Evolutionary conservation across 257 asterid species (phyloP), one percentile per base, ranked within the genome.

Genomic region (Solanum etuberosum): DNA sequence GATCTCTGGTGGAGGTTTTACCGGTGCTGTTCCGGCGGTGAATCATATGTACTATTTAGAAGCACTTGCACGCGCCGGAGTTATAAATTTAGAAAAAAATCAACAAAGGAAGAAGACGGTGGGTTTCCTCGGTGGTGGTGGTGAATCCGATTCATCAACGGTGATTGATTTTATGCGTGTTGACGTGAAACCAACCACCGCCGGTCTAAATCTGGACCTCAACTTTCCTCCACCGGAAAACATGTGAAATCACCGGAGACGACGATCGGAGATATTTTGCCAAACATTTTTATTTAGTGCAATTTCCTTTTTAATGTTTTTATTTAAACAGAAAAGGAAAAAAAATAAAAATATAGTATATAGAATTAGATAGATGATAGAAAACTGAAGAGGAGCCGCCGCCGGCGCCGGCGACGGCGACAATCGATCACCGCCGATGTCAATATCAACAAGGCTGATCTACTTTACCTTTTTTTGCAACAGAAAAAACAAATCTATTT

Each of bases 191-290:
- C 68, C 54, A 12, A 54, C 77, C 7, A 12, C 23, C 37, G 29
- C 48, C 21, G 38, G 51, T 83, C 48, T 89, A 34, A 82, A 84
- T 73, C 87, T 89, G 14, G 88, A 89, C 27, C 91, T 89, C 35
- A 89, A 87, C 68, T 43, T 85, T 8, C 88, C 91, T 18, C 89
- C 91, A 3, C 91, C 87, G 73, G 87, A 85, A 42, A 71, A 34
- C 2, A 31, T 48, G 87, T 85, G 83, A 85, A 14, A 57, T 25
- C 51, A 20, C 25, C 37, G 54, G 37, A 35, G 67, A 3, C 10
- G n/a, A 54, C n/a, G 40, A 29, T 43, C 27, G 65, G 85, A 21
- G 43, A 42, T 31, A 34, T 83, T 80, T 37, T 25, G 87, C 20
- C 2, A 6, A 25, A 15, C 9, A 11, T 48, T 6, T 54, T 71